A percentile compares a stretch with the other conserved stretches of the same genome.
These are phyloP conservation scores for Suhomyces taliae DNA, from an alignment of 1,139 yeast species.

Conservation along the genomic window DNA sequence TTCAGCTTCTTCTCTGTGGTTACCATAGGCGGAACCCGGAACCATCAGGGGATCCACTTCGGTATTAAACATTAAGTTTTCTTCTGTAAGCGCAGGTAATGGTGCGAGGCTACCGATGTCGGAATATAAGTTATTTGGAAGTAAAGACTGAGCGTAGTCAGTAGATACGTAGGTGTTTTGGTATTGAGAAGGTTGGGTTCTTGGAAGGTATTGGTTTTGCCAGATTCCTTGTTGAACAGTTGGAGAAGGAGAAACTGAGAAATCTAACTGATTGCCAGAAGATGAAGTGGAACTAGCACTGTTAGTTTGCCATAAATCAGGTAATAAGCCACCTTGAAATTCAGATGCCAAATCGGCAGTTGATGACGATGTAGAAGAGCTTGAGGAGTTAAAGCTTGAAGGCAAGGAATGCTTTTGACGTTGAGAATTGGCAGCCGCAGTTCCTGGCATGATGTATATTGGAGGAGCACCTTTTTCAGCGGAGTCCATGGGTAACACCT, in stretches of 20 bases:
- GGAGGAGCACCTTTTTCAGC: conserved; percentile 4
- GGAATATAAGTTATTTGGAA: conserved; percentile 19
- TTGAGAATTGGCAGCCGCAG: neutral
- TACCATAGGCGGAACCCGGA: neutral
- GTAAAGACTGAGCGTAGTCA: conserved; percentile 21
- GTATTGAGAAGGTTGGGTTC: neutral
- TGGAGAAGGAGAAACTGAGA: conserved; percentile 3
- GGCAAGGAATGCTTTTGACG: conserved; percentile 12
- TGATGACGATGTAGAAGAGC: conserved; percentile 17
- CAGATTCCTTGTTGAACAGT: neutral
- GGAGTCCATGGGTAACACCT: conserved; percentile 13
- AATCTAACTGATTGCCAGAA: neutral
- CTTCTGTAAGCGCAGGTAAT: conserved; percentile 24
- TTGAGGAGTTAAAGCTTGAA: conserved; percentile 22
- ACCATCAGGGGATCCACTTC: neutral
- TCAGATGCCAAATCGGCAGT: conserved; percentile 25
- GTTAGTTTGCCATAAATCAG: conserved; percentile 36
- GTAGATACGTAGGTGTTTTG: conserved; percentile 2
- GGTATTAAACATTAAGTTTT: conserved; percentile 17
- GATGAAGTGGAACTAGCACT: conserved; percentile 9
- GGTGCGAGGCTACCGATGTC: conserved; percentile 8
- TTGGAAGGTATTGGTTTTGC: neutral
- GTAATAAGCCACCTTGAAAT: conserved; percentile 29
- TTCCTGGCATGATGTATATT: conserved; percentile 1
- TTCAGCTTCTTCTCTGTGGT: conserved; percentile 16